A percentile compares a stretch with the other conserved stretches of the same genome.
Evolutionary conservation across 176 grass and related monocot genomes (phyloP).

Genomic region (Oryza nivara): DNA sequence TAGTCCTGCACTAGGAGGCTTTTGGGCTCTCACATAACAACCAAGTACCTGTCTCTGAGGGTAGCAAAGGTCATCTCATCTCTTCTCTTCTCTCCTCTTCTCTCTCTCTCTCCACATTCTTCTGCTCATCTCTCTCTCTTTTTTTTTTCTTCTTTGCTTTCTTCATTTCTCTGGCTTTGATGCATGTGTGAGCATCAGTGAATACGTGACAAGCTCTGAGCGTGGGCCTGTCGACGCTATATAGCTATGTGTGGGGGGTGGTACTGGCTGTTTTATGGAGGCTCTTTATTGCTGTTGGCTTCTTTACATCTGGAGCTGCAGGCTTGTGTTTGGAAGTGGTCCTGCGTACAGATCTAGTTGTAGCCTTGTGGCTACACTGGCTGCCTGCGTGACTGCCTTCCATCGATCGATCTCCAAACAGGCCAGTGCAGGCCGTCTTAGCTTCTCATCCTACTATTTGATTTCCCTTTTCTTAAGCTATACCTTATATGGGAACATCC

Average conservation of each 20-base stretch:
- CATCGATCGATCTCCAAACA: constrained; percentile 39
- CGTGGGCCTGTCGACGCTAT: constrained; percentile 65
- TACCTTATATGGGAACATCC: constrained; percentile 62
- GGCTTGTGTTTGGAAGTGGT: constrained; percentile 80
- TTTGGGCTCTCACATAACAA: constrained; percentile 85
- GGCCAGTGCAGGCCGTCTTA: neutral
- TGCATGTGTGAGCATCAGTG: constrained; percentile 91
- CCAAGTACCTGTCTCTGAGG: constrained; percentile 72
- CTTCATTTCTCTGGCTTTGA: constrained; percentile 81
- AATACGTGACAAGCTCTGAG: constrained; percentile 90
- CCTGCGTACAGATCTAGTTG: constrained; percentile 60
- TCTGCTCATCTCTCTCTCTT: constrained; percentile 10
- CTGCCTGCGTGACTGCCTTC: constrained; percentile 50
- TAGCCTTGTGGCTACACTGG: constrained; percentile 47
- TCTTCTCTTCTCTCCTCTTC: constrained; percentile 17
- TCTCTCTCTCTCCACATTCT: constrained; percentile 32
- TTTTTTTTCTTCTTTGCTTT: constrained; percentile 42
- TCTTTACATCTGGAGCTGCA: constrained; percentile 97
- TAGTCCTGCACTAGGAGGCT: constrained; percentile 59
- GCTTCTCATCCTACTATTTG: constrained; percentile 47
- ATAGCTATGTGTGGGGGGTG: constrained; percentile 59
- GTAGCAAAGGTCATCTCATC: constrained; percentile 41
- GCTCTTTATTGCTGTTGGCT: constrained; percentile 96
- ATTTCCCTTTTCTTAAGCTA: constrained; percentile 44
- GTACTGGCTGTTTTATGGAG: constrained; percentile 65